phyloP scores from a whole-genome alignment of 1,284 basidiomycete genomes.

The Ganoderma lingzhi region DNA sequence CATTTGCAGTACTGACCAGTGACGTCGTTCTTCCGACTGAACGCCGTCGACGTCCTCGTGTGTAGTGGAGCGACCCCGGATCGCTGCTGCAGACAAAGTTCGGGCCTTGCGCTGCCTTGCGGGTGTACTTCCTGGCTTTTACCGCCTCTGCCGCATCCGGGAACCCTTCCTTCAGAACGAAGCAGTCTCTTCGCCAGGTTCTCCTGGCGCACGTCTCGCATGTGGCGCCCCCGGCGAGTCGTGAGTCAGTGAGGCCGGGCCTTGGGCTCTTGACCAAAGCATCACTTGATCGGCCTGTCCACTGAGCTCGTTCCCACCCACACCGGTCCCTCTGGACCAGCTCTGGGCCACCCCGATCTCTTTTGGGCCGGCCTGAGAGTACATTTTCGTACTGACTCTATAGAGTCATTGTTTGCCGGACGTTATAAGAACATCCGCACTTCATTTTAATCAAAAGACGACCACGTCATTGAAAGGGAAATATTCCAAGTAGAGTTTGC shows the following conservation, averaged over 20 bases:
- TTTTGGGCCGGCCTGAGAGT: background rate
- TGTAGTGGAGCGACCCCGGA: slow-evolving; percentile 24
- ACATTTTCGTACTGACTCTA: background rate
- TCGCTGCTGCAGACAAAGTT: slow-evolving; percentile 14
- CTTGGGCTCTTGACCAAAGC: slow-evolving; percentile 7
- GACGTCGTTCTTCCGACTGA: slow-evolving; percentile 29
- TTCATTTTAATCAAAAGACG: background rate
- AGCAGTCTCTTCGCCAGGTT: slow-evolving; percentile 1
- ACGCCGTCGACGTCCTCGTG: slow-evolving; percentile 22
- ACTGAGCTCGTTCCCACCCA: background rate
- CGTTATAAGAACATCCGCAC: background rate
- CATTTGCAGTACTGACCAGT: background rate
- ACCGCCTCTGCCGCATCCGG: slow-evolving; percentile 19
- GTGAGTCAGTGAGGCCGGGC: slow-evolving; percentile 1
- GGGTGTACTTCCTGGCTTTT: slow-evolving; percentile 9
- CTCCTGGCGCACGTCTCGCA: slow-evolving; percentile 17
- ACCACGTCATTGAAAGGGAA: background rate
- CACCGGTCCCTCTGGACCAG: slow-evolving; percentile 14
- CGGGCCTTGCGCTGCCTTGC: slow-evolving; percentile 3
- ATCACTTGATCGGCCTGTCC: slow-evolving; percentile 26
- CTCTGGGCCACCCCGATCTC: slow-evolving; percentile 12
- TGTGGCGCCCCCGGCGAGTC: slow-evolving; percentile 6
- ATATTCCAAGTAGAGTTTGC: slow-evolving; percentile 13
- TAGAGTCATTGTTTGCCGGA: background rate
- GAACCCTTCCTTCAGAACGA: slow-evolving; percentile 14